Percentiles rank a stretch among this genome's conserved stretches.
Evolutionary conservation across 179 eudicot genomes (phyloP).

Genomic region (Silene noctiflora): DNA sequence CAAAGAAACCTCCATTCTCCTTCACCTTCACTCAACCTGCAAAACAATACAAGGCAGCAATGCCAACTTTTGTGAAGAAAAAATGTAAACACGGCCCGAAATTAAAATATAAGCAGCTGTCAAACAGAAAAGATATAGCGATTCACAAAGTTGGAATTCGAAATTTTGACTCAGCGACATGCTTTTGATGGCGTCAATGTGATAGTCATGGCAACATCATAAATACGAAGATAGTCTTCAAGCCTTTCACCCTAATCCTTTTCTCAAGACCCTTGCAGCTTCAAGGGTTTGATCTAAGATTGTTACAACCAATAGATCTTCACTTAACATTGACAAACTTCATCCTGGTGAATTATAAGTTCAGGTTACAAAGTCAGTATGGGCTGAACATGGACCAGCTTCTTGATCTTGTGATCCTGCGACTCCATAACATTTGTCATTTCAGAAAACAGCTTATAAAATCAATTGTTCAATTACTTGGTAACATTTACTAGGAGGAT

Average conservation of each 20-base stretch:
- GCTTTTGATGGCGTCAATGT: constrained; percentile 14
- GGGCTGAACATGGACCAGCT: constrained; percentile 14
- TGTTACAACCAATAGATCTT: constrained; percentile 3
- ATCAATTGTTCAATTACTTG: not conserved
- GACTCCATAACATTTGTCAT: not conserved
- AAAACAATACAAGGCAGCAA: constrained; percentile 36
- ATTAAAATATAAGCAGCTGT: constrained; percentile 24
- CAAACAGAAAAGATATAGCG: constrained; percentile 29
- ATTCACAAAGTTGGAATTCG: constrained; percentile 19
- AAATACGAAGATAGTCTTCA: constrained; percentile 19
- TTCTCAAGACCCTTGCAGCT: not conserved
- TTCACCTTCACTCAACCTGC: constrained; percentile 38
- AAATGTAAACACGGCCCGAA: constrained; percentile 25
- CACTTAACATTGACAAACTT: constrained; percentile 20
- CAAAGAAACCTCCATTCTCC: constrained; percentile 27
- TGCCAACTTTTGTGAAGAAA: constrained; percentile 34
- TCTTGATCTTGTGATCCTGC: constrained; percentile 27
- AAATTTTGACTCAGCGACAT: constrained; percentile 13
- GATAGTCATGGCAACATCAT: constrained; percentile 4
- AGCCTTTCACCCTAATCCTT: constrained; percentile 16
- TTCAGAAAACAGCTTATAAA: constrained; percentile 16
- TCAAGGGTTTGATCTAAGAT: not conserved
- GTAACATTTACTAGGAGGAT: not conserved
- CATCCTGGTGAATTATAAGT: constrained; percentile 16
- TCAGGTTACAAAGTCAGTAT: constrained; percentile 7